These are phyloP conservation scores for Purshia tridentata DNA, from an alignment of 306 rosid species.

Conservation along the genomic window DNA sequence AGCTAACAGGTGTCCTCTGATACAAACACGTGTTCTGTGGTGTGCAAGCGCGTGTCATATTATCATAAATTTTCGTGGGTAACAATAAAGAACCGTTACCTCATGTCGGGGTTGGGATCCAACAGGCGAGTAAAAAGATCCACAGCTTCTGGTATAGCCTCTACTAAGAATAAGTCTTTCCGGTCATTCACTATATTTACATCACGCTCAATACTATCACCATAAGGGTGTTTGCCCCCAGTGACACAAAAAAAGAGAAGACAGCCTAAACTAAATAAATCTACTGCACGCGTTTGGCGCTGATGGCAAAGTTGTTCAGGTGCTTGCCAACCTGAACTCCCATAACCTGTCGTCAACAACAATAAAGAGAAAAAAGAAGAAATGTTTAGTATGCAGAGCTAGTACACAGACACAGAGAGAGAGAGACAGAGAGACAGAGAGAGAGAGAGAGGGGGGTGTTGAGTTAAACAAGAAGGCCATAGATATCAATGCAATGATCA, in stretches of 20 bases:
- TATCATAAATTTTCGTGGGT: neutral
- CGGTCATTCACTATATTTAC: conserved; percentile 35
- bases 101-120: conserved; percentile 26
- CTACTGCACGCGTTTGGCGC: conserved; percentile 39
- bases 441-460: neutral
- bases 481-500: neutral
- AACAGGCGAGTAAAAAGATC: conserved; percentile 35
- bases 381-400: neutral
- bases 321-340: conserved; percentile 48
- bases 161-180: conserved; percentile 37
- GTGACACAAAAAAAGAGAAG: conserved; percentile 38
- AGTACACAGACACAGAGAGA: neutral
- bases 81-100: conserved; percentile 18
- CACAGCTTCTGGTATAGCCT: conserved; percentile 32
- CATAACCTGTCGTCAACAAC: conserved; percentile 27
- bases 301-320: conserved; percentile 36
- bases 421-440: neutral
- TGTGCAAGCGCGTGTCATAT: neutral
- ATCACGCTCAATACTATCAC: conserved; percentile 34
- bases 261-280: conserved; percentile 39
- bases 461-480: no score
- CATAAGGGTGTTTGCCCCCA: conserved; percentile 42
- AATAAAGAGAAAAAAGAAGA: neutral
- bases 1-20: neutral
- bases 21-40: neutral